Conservation (phyloP, 129 eudicot genomes). For the Erigeron canadensis region DNA sequence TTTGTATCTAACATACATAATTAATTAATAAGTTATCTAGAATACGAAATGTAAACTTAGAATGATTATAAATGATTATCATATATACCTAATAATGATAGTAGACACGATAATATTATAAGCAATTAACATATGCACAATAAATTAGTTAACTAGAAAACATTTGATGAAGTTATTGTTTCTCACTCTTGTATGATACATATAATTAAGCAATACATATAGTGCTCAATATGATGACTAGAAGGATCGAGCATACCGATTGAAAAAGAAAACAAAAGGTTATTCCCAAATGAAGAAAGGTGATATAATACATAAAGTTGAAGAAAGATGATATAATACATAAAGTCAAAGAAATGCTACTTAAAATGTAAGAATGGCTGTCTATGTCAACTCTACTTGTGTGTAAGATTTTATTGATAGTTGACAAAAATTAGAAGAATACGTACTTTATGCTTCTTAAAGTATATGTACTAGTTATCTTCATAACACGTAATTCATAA, state of each 20-base stretch:
- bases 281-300: slow-evolving; percentile 32
- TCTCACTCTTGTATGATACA: slow-evolving; percentile 30
- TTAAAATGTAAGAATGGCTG: slow-evolving; percentile 29
- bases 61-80: not conserved
- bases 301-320: too few species aligned
- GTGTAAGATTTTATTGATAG: not conserved
- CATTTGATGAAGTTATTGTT: slow-evolving; percentile 21
- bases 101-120: not conserved
- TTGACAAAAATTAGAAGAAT: not conserved
- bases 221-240: slow-evolving; percentile 35
- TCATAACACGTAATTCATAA: not conserved
- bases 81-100: not conserved
- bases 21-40: too few species aligned
- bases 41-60: too few species aligned
- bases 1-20: too few species aligned
- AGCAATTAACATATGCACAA: not conserved
- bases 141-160: not conserved
- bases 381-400: slow-evolving; percentile 8
- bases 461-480: not conserved
- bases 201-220: slow-evolving; percentile 10
- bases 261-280: slow-evolving; percentile 16
- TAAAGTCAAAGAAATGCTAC: slow-evolving; percentile 32
- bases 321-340: not conserved
- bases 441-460: not conserved
- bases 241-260: slow-evolving; percentile 6